Base-by-base conservation (phyloP, 768 basidiomycete genomes). In the Termitomyces heimii region DNA sequence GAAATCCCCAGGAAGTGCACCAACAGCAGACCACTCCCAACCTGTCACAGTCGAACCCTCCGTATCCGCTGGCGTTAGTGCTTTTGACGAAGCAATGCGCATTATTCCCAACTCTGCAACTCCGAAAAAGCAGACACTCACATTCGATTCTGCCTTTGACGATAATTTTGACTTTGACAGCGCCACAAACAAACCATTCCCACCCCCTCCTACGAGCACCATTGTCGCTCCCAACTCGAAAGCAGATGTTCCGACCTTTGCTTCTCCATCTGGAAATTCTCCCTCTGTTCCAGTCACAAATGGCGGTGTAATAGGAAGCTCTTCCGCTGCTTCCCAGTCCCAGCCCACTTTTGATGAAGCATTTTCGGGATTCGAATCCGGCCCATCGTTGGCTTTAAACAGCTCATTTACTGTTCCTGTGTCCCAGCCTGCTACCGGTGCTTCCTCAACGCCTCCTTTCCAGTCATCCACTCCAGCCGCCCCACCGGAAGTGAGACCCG, bases 21-120 rank as follows among this genome's bases (percentile, higher is more conserved):
- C 48, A 28, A 2, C 56, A 28, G 47, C 56, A 10, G 22, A 53
- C 56, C 60, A 56, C 44, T 55, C 57, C 28, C 37, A 22, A 31
- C 22, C 56, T 47, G 37, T 26, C 10, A 47, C 63, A 28, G 51
- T 63, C 28, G 49, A 65, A 34, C 49, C 34, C 40, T 48, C 68
- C 24, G 18, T 64, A 8, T 64, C 72, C 24, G 77, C 79, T 54
- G 85, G 82, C 16, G 76, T 85, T 1, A 83, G 76, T 60, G 89
- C 82, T 51, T 89, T 92, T 62, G 89, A 92, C 64, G 88, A 90
- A 66, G 85, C 87, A 0, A 76, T 92, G 66, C 81, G 83, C 18
- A 83, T 80, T 59, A 71, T 82, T 22, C 70, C 82, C 0, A 66
- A 68, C 32, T 73, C 69, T 37, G 65, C 70, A 9, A 62, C 70